A percentile compares a stretch with the other conserved stretches of the same genome.
Evolutionary conservation across 257 asterid species (phyloP).

Genomic region (Sherardia arvensis): DNA sequence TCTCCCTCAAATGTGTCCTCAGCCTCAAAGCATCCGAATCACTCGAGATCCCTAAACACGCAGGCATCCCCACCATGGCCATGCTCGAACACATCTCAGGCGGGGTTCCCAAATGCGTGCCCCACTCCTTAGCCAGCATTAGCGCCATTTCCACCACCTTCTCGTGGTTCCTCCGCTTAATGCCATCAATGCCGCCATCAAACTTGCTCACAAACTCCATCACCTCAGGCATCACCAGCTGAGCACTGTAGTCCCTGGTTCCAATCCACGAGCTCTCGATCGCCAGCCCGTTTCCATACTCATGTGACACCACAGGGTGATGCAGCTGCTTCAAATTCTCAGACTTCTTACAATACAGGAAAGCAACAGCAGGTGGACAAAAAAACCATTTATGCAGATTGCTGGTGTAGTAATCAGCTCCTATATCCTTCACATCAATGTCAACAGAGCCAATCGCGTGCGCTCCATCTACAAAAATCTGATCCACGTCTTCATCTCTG

Average conservation of each 20-base stretch:
- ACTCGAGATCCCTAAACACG: constrained; percentile 47
- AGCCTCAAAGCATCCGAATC: constrained; percentile 44
- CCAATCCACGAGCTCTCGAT: constrained; percentile 81
- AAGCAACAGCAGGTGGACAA: constrained; percentile 71
- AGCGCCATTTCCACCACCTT: constrained; percentile 31
- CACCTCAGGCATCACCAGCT: constrained; percentile 62
- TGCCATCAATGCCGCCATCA: constrained; percentile 76
- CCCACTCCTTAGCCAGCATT: constrained; percentile 54
- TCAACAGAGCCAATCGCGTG: constrained; percentile 73
- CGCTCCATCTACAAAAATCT: constrained; percentile 65
- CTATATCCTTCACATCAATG: constrained; percentile 55
- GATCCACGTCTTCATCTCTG: constrained; percentile 58
- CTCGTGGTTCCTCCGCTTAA: constrained; percentile 59
- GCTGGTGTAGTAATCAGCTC: constrained; percentile 72
- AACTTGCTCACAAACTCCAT: constrained; percentile 52
- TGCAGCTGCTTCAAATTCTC: constrained; percentile 42
- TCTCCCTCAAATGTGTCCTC: constrained; percentile 56
- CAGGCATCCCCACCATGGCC: constrained; percentile 89
- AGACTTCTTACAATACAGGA: constrained; percentile 54
- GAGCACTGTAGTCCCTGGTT: constrained; percentile 80
- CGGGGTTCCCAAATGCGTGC: constrained; percentile 59
- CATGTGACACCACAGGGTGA: constrained; percentile 71
- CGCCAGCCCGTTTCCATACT: constrained; percentile 72
- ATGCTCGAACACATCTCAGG: constrained; percentile 77
- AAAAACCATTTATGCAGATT: constrained; percentile 80